Evolutionary conservation across 345 rosid species (phyloP).

Genomic region (Noccaea caerulescens): DNA sequence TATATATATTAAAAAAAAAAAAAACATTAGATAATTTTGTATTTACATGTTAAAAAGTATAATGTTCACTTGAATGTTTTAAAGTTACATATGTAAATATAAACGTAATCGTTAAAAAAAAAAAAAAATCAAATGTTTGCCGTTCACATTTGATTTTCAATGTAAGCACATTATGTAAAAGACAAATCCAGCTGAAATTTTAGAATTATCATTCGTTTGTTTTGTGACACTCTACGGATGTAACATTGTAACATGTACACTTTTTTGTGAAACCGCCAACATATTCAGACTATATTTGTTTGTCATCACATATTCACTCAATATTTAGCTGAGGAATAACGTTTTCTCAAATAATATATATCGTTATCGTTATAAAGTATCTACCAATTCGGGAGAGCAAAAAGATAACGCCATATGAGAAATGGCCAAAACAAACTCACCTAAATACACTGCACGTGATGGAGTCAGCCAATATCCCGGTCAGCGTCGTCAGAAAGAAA

Average conservation of each 20-base stretch:
- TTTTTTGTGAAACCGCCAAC: not conserved
- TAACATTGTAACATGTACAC: slow-evolving; percentile 1
- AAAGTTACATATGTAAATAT: not conserved
- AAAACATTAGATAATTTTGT: not conserved
- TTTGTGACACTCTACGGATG: slow-evolving; percentile 15
- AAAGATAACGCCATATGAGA: slow-evolving; percentile 41
- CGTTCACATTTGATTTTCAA: not conserved
- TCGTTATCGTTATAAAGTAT: not conserved
- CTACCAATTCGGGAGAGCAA: slow-evolving; percentile 33
- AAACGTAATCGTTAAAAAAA: not conserved
- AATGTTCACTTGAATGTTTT: not conserved
- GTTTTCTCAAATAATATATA: not conserved
- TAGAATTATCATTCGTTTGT: not conserved
- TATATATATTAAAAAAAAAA: not conserved
- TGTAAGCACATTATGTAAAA: not conserved
- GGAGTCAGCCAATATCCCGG: slow-evolving; percentile 45
- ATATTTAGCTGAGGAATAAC: not conserved
- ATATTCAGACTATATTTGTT: not conserved
- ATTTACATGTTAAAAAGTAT: not conserved
- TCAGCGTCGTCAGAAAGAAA: slow-evolving; percentile 29
- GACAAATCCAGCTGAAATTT: not conserved
- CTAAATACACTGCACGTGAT: slow-evolving; percentile 51
- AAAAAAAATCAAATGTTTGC: not conserved
- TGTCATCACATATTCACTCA: not conserved
- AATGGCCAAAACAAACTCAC: slow-evolving; percentile 47